Conservation (phyloP, 2,329 filamentous ascomycete species). For the Fusarium nanum region DNA sequence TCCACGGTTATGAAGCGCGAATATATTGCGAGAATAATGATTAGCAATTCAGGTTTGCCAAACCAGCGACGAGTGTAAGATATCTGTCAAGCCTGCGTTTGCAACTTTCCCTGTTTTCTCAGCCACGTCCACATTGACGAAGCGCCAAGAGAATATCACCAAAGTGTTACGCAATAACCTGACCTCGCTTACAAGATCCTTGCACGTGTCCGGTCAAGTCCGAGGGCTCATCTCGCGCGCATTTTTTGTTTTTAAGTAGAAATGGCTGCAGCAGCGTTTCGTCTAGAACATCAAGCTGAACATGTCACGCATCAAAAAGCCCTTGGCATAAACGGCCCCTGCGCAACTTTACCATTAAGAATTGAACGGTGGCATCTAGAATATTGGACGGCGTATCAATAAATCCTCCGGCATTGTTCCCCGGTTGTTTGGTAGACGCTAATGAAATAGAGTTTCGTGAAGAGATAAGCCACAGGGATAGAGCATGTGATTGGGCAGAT, state of each 20-base stretch:
- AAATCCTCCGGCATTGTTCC: not conserved
- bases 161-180: not conserved
- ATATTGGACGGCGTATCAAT: not conserved
- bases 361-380: not conserved
- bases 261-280: not conserved
- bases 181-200: not conserved
- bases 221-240: not conserved
- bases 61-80: too few relatives aligned
- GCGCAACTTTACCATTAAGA: not conserved
- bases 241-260: not conserved
- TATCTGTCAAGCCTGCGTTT: too few relatives aligned
- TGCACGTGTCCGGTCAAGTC: rapidly evolving
- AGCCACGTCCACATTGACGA: too few relatives aligned
- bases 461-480: not conserved
- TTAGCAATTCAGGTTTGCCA: too few relatives aligned
- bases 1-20: too few relatives aligned
- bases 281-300: too few relatives aligned
- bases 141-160: rapidly evolving
- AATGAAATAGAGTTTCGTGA: not conserved
- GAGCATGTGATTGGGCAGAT: not conserved
- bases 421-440: not conserved
- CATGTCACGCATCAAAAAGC: not conserved
- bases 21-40: too few relatives aligned
- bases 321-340: not conserved
- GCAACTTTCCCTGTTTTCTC: too few relatives aligned